A percentile compares a stretch with the other conserved stretches of the same genome.
Evolutionary conservation across 805 yeast species (phyloP).

Genomic region (Schizosaccharomyces osmophilus): DNA sequence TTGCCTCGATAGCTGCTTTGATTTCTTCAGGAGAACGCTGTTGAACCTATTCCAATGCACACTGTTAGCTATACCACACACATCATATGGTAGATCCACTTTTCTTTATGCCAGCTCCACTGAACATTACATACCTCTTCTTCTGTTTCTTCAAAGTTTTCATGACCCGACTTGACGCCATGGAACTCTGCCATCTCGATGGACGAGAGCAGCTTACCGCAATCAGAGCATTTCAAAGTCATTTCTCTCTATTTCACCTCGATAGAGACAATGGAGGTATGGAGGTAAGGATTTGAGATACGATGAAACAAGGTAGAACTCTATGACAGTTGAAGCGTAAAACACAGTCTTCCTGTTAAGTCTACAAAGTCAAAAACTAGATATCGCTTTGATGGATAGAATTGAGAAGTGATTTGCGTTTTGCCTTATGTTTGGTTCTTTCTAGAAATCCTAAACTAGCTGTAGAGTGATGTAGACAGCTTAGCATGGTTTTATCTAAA

Average conservation of each 20-base stretch:
- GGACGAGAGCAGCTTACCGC: not conserved
- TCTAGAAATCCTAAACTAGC: too few relatives aligned
- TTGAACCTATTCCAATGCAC: not conserved
- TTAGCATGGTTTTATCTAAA: too few relatives aligned
- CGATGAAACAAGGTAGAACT: not conserved
- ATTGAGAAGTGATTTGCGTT: too few relatives aligned
- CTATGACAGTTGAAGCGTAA: too few relatives aligned
- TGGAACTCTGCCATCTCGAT: not conserved
- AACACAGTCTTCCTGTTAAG: too few relatives aligned
- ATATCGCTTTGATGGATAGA: too few relatives aligned
- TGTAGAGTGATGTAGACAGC: too few relatives aligned
- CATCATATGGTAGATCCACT: not conserved
- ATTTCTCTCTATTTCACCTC: not conserved
- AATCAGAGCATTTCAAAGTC: not conserved
- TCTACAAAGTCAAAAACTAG: too few relatives aligned
- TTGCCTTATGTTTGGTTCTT: too few relatives aligned
- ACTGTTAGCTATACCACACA: not conserved
- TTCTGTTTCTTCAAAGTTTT: not conserved
- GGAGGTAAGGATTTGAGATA: too few relatives aligned
- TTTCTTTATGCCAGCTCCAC: not conserved
- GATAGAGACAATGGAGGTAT: not conserved
- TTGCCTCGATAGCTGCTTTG: conserved; percentile 11
- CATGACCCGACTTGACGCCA: not conserved
- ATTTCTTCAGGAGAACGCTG: conserved; percentile 8
- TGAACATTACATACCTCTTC: not conserved